Evolutionary conservation across 2,329 filamentous ascomycete genomes (phyloP).

Genomic region (Aciculosporium take): DNA sequence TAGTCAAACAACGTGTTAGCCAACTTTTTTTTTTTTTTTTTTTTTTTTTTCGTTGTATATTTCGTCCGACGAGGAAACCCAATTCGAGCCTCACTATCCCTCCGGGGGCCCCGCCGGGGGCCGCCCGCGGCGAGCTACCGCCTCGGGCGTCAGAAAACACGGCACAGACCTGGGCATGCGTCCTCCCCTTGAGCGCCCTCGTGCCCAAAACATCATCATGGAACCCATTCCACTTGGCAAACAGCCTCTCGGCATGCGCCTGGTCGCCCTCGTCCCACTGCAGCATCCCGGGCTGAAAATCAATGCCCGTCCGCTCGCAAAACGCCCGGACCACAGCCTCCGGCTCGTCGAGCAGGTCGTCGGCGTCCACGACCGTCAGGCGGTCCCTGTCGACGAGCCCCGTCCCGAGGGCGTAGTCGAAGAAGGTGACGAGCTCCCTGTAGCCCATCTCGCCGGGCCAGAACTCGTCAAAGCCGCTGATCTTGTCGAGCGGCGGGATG

Average conservation of each 20-base stretch:
- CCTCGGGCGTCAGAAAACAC: background rate
- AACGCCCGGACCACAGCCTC: conserved; percentile 61
- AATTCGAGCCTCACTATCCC: too few species aligned
- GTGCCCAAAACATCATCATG: conserved; percentile 89
- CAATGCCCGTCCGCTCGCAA: conserved; percentile 67
- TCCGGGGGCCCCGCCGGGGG: too few species aligned
- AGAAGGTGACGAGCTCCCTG: conserved; percentile 68
- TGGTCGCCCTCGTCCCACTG: conserved; percentile 67
- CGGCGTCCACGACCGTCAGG: conserved; percentile 82
- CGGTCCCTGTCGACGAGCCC: conserved; percentile 57
- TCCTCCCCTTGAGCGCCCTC: conserved; percentile 56
- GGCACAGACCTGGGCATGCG: conserved; percentile 41
- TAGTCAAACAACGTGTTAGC: conserved; percentile 17
- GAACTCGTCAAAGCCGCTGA: conserved; percentile 80
- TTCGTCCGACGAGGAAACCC: background rate
- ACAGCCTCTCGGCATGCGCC: conserved; percentile 57
- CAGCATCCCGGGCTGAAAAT: conserved; percentile 66
- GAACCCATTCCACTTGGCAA: conserved; percentile 96
- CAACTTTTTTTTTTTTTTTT: background rate
- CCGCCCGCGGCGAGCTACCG: too few species aligned
- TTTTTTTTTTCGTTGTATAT: background rate
- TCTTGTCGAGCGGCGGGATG: conserved; percentile 65
- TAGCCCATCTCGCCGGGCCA: conserved; percentile 84
- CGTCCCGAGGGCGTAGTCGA: conserved; percentile 64
- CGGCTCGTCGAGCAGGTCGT: conserved; percentile 82